These are phyloP conservation scores for Alternaria arbusti DNA, from an alignment of 2,329 filamentous ascomycete genomes.

Conservation along the genomic window DNA sequence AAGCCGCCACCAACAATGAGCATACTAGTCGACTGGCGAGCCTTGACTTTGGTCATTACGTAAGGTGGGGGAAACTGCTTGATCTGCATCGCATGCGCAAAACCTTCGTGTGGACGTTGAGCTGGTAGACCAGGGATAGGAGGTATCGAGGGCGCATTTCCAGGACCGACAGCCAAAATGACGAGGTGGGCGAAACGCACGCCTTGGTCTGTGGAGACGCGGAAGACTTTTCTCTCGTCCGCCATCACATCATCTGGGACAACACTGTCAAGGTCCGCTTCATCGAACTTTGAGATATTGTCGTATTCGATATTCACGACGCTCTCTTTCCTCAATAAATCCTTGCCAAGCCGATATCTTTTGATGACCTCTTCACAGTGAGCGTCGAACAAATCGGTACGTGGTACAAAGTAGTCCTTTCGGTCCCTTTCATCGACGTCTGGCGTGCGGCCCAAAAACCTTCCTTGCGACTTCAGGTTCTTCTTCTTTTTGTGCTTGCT, in stretches of 20 bases:
- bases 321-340: constrained; percentile 65
- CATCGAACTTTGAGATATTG: constrained; percentile 46
- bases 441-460: constrained; percentile 50
- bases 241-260: constrained; percentile 23
- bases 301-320: constrained; percentile 68
- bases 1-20: constrained; percentile 78
- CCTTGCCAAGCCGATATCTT: constrained; percentile 57
- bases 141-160: constrained; percentile 60
- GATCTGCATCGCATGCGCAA: constrained; percentile 71
- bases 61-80: constrained; percentile 62
- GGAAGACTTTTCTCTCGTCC: constrained; percentile 66
- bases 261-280: constrained; percentile 24
- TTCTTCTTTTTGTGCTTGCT: constrained; percentile 80
- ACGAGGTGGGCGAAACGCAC: constrained; percentile 66
- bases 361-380: constrained; percentile 52
- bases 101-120: constrained; percentile 53
- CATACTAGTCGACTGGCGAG: constrained; percentile 60
- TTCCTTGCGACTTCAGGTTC: constrained; percentile 55
- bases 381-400: constrained; percentile 48
- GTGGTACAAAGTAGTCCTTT: constrained; percentile 56
- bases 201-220: constrained; percentile 63
- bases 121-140: constrained; percentile 50
- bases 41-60: constrained; percentile 61
- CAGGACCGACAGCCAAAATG: constrained; percentile 74
- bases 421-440: constrained; percentile 55